Conservation (phyloP, 192 early-diverging fungal genomes). For the Diversispora epigaea region DNA sequence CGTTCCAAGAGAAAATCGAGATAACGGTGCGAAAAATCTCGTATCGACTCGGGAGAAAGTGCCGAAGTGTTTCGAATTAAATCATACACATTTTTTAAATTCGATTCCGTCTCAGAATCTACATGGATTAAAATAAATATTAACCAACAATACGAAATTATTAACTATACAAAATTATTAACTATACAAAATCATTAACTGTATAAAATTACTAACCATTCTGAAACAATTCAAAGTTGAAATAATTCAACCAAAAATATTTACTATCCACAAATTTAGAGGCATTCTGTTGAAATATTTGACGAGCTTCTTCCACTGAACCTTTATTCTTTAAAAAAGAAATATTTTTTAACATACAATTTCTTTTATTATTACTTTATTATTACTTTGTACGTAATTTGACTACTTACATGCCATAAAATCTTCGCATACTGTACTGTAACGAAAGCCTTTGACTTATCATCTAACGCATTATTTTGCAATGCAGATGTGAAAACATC, state of each 20-base stretch:
- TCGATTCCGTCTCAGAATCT: constrained; percentile 43
- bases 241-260: constrained; percentile 57
- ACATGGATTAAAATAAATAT: neutral
- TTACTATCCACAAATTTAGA: constrained; percentile 48
- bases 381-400: neutral
- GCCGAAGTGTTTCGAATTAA: constrained; percentile 44
- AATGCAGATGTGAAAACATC: constrained; percentile 34
- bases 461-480: constrained; percentile 43
- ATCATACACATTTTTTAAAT: constrained; percentile 52
- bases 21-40: constrained; percentile 56
- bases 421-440: constrained; percentile 53
- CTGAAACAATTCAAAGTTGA: constrained; percentile 66
- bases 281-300: constrained; percentile 48
- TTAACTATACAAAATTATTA: neutral
- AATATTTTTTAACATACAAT: too few species aligned
- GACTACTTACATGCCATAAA: constrained; percentile 43
- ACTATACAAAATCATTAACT: neutral
- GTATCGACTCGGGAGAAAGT: constrained; percentile 52
- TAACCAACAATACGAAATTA: neutral
- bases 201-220: constrained; percentile 38
- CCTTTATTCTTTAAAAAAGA: constrained; percentile 15
- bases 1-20: constrained; percentile 59
- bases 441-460: constrained; percentile 53
- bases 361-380: neutral
- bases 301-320: constrained; percentile 45